These are phyloP conservation scores for Lachnellula arida DNA, from an alignment of 2,329 filamentous ascomycete genomes.

Conservation along the genomic window DNA sequence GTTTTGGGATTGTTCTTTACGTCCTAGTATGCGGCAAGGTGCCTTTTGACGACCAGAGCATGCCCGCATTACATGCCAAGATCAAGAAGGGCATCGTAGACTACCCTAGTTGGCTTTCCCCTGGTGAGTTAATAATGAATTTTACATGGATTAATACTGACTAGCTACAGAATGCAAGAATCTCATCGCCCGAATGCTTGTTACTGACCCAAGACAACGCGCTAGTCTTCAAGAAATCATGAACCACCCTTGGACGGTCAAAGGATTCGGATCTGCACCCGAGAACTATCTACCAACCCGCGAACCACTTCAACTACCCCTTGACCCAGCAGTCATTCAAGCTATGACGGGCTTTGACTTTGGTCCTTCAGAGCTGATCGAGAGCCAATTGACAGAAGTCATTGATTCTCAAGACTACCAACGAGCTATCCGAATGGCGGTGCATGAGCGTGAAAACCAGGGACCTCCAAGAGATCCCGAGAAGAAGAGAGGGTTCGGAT, in stretches of 20 bases:
- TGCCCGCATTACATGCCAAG: slow-evolving; percentile 96
- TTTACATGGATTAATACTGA: slow-evolving; percentile 9
- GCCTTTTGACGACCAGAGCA: slow-evolving; percentile 97
- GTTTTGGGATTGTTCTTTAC: slow-evolving; percentile 96
- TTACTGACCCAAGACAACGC: slow-evolving; percentile 84
- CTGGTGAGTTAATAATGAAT: slow-evolving; percentile 54
- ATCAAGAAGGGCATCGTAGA: slow-evolving; percentile 97
- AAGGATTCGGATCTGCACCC: slow-evolving; percentile 79
- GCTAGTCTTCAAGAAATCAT: slow-evolving; percentile 88
- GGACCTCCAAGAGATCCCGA: slow-evolving; percentile 58
- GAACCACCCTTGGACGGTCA: slow-evolving; percentile 92
- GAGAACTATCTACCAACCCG: slow-evolving; percentile 84
- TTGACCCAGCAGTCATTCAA: slow-evolving; percentile 78
- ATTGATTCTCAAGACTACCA: slow-evolving; percentile 94
- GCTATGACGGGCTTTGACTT: slow-evolving; percentile 99
- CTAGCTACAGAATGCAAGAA: slow-evolving; percentile 73
- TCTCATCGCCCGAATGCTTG: slow-evolving; percentile 90
- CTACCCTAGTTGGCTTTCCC: slow-evolving; percentile 88
- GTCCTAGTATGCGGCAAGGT: slow-evolving; percentile 97
- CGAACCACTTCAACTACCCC: slow-evolving; percentile 77
- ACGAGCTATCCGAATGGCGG: slow-evolving; percentile 67
- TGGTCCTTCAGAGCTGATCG: slow-evolving; percentile 79
- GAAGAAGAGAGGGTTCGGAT: slow-evolving; percentile 79
- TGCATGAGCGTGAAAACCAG: slow-evolving; percentile 59
- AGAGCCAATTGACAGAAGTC: slow-evolving; percentile 73